phyloP scores from a whole-genome alignment of 306 rosid genomes.

The Sindora glabra region DNA sequence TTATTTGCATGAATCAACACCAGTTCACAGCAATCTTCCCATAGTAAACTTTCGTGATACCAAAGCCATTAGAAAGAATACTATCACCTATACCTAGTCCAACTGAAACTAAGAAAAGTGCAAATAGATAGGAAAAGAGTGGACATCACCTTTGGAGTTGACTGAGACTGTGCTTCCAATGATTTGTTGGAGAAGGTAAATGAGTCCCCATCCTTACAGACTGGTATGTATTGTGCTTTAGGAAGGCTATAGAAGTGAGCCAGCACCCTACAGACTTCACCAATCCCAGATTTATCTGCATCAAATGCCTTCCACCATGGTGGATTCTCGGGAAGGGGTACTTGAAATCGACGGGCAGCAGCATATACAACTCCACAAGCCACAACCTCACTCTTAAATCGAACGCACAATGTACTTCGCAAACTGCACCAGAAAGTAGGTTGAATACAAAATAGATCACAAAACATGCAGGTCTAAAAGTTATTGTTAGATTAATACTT shows the following conservation, averaged over 20 bases:
- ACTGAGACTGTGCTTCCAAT: constrained; percentile 54
- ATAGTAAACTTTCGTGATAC: background rate
- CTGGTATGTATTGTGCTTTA: constrained; percentile 67
- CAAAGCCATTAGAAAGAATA: background rate
- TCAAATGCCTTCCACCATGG: constrained; percentile 99
- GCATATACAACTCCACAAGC: constrained; percentile 98
- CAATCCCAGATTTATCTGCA: constrained; percentile 83
- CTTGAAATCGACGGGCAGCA: constrained; percentile 87
- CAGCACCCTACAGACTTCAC: constrained; percentile 81
- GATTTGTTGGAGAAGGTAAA: constrained; percentile 72
- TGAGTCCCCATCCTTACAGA: constrained; percentile 82
- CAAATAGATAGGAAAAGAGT: background rate
- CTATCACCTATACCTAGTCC: background rate
- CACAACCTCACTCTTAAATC: constrained; percentile 95
- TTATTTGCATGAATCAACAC: background rate
- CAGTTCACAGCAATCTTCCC: background rate
- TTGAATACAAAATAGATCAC: background rate
- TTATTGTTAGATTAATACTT: too few relatives aligned
- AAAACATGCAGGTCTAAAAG: background rate
- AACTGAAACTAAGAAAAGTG: background rate
- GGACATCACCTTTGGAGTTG: constrained; percentile 48
- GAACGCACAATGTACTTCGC: constrained; percentile 84
- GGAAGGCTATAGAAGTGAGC: constrained; percentile 93
- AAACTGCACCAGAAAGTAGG: constrained; percentile 42
- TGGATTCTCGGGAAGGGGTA: constrained; percentile 94